Conservation (phyloP, 2,329 filamentous ascomycete genomes). For the Pseudogymnoascus destructans region DNA sequence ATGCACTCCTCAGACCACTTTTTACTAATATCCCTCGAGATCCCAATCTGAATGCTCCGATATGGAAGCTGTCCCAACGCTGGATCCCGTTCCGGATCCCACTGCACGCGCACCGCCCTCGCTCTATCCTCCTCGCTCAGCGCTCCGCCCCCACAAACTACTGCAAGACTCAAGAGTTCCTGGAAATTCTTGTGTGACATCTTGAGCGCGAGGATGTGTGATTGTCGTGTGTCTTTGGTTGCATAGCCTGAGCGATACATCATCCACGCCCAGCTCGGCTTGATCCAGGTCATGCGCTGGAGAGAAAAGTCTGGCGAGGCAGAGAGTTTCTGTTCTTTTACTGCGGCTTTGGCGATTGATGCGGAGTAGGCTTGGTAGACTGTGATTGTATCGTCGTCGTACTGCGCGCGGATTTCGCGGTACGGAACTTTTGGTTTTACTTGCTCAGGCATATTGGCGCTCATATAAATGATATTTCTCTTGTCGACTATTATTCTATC, state of each 20-base stretch:
- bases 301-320: slow-evolving; percentile 39
- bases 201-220: slow-evolving; percentile 42
- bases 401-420: slow-evolving; percentile 40
- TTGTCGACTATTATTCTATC: background rate
- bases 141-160: slow-evolving; percentile 26
- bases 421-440: slow-evolving; percentile 23
- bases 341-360: slow-evolving; percentile 39
- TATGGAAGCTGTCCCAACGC: slow-evolving; percentile 33
- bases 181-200: slow-evolving; percentile 40
- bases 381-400: slow-evolving; percentile 39
- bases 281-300: slow-evolving; percentile 53
- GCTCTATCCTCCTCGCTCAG: slow-evolving; percentile 17
- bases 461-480: background rate
- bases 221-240: slow-evolving; percentile 41
- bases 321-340: slow-evolving; percentile 37
- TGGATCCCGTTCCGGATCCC: slow-evolving; percentile 46
- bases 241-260: slow-evolving; percentile 50
- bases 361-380: slow-evolving; percentile 49
- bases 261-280: slow-evolving; percentile 51
- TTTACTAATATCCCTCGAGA: slow-evolving; percentile 34
- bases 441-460: background rate
- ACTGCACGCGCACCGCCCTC: slow-evolving; percentile 41
- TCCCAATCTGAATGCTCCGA: slow-evolving; percentile 48
- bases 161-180: slow-evolving; percentile 29
- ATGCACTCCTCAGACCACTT: slow-evolving; percentile 40